Base-by-base conservation (phyloP, 192 early-diverging fungal genomes). In the Piromyces sp. region DNA sequence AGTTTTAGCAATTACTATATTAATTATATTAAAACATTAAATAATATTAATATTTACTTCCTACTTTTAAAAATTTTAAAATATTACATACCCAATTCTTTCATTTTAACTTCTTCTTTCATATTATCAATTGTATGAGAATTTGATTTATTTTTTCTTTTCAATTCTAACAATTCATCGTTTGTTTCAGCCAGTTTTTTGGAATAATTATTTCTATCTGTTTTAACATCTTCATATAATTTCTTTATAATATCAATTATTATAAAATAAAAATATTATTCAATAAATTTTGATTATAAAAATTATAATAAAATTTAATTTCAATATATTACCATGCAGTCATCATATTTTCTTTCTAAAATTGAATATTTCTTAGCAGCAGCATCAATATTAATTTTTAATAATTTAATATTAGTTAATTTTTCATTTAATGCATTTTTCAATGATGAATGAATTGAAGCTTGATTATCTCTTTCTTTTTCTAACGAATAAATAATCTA, bases 91-190 rank as follows among this genome's bases (percentile, higher is more conserved):
- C 90, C 89, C 22, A 83, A 82, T 80, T 92, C 90, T 80, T 89
- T 89, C 82, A 84, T 87, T n/a, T 85, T 84, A 81, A 92, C 88
- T 84, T 92, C 90, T 80, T 92, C 90, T 81, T 92, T 92, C 13
- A 91, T 83, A 85, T 90, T 89, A 81, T 90, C 89, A 29, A 92
- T 87, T 68, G 89, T 88, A 83, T 92, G 90, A 9, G 80, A 84
- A 89, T 90, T 90, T 42, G 90, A 90, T 81, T 92, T 90, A 37
- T 89, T 79, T 81, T 90, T 92, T 30, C 90, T 83, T 83, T 89
- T 88, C 87, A 89, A 90, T 81, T 92, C 90, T 30, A 83, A 87
- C 78, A 90, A 88, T 82, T 92, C 90, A 79, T 92, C 90, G 80
- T 90, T 86, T 19, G 87, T 82, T 81, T 92, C 90, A 80, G 89